Evolutionary conservation across 2,329 filamentous ascomycete genomes (phyloP), one percentile per base, ranked within the genome.

Genomic region (Phyllosticta citriasiana): DNA sequence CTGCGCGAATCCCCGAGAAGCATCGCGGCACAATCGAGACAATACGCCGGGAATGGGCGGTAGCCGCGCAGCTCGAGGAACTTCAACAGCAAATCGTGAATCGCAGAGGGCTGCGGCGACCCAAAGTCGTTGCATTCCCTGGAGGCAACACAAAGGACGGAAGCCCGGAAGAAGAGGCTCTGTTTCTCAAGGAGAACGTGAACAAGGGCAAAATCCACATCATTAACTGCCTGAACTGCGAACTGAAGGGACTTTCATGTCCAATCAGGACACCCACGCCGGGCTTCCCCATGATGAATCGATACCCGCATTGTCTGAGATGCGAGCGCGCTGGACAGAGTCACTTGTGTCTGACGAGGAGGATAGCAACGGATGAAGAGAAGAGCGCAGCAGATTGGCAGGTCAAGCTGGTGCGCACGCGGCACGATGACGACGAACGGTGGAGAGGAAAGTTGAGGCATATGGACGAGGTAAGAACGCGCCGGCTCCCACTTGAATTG

Each of bases 101-200:
- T 8, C 27, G 27, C 9, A 30, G 27, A 30, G 4, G 6, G 27
- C 47, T 22, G 3, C 47, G 19, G 22, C 51, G 51, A n/a, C 26
- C 55, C 30, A 40, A 24, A 3, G 2, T 19, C 26, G 1, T 47
- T n/a, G n/a, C 53, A 53, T 27, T 40, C 35, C 10, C 40, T 52
- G 8, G 53, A 50, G 40, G 40, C 40, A 47, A 47, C 40, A 16
- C n/a, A n/a, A 47, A 47, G 16, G 16, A n/a, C n/a, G 40, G 40
- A n/a, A 47, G n/a, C 14, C 14, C 40, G 40, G 40, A 47, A n/a
- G 16, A 47, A 47, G 40, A 47, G 40, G 16, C 40, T n/a, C 40
- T 16, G 5, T 47, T 47, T 24, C 33, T 47, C 2, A 5, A 50
- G 2, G 25, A 9, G 3, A 19, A 68, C 51, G 72, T 72, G 55